Percentiles rank a stretch among this genome's conserved stretches.
phyloP scores from a whole-genome alignment of 208 protist species.

The Acanthamoeba comandoni region DNA sequence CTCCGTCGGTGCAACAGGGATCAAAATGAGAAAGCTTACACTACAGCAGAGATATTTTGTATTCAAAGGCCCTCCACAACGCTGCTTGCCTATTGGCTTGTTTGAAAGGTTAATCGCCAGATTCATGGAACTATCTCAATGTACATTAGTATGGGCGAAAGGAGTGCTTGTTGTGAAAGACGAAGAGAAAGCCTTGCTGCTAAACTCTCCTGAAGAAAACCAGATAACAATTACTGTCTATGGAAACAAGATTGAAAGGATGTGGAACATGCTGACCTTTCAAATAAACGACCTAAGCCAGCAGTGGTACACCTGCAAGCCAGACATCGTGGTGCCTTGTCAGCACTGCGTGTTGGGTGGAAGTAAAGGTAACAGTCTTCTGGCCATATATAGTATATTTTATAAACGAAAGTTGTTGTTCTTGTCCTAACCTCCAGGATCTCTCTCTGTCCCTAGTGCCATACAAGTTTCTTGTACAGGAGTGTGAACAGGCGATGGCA shows the following conservation, averaged over 20 bases:
- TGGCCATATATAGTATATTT: too few species aligned
- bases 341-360: conserved; percentile 19
- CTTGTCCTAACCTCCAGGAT: neutral
- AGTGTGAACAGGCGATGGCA: conserved; percentile 29
- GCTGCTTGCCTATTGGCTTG: too few species aligned
- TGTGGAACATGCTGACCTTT: conserved; percentile 17
- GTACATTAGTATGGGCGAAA: too few species aligned
- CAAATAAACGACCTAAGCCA: conserved; percentile 33
- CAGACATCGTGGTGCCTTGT: conserved; percentile 34
- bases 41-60: too few species aligned
- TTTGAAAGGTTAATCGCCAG: too few species aligned
- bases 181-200: too few species aligned
- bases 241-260: conserved; percentile 5
- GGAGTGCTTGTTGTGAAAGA: too few species aligned
- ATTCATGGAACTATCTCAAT: too few species aligned
- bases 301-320: conserved; percentile 7
- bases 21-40: too few species aligned
- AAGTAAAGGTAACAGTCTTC: neutral
- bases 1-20: too few species aligned
- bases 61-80: too few species aligned
- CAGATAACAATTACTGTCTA: neutral
- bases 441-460: neutral
- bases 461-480: conserved; percentile 18
- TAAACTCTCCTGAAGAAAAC: too few species aligned
- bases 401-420: neutral